Percentiles rank a stretch among this genome's conserved stretches.
Evolutionary conservation across 441 rosid species (phyloP).

Genomic region (Jatropha multifida): DNA sequence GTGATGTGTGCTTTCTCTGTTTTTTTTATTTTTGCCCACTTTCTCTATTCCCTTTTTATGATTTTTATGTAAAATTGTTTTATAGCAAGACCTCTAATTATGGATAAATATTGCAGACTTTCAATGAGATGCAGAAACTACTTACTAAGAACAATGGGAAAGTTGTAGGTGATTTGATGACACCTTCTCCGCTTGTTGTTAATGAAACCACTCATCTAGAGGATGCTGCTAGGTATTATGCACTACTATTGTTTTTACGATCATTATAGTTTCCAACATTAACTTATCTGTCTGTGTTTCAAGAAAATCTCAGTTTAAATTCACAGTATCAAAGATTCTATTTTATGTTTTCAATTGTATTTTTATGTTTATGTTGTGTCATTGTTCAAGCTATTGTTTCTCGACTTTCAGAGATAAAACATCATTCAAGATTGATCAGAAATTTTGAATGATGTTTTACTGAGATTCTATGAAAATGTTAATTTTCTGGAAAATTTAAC

Average conservation of each 20-base stretch:
- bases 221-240: constrained; percentile 75
- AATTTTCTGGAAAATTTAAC: no score
- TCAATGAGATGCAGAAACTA: constrained; percentile 75
- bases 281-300: background rate
- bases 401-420: background rate
- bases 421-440: background rate
- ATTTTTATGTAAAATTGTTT: background rate
- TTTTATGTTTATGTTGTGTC: background rate
- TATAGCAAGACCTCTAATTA: constrained; percentile 20
- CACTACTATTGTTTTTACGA: background rate
- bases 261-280: background rate
- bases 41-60: background rate
- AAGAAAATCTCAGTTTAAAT: no score
- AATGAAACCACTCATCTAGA: constrained; percentile 72
- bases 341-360: background rate
- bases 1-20: background rate
- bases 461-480: no score
- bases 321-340: background rate
- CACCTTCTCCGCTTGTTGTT: constrained; percentile 75
- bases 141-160: constrained; percentile 72
- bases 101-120: constrained; percentile 47
- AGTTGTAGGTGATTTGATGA: constrained; percentile 94
- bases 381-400: background rate
- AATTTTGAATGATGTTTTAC: background rate
- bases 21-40: background rate